Evolutionary conservation across 2,329 filamentous ascomycete genomes (phyloP).

Genomic region (Ophiobolus disseminans): DNA sequence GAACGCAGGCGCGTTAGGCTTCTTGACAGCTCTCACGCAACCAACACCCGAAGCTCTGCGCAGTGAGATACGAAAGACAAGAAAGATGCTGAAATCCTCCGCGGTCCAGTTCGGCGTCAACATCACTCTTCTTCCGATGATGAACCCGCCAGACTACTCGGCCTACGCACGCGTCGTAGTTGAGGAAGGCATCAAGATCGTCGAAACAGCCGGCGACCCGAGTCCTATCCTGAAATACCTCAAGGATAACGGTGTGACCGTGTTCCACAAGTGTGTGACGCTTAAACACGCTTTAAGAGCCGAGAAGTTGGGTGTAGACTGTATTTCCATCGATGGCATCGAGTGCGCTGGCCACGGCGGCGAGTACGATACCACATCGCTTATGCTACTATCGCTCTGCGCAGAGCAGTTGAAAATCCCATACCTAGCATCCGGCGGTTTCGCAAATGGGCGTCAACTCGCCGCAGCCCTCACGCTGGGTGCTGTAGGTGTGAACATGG

Average conservation of each 20-base stretch:
- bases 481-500: constrained; percentile 37
- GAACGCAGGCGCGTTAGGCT: constrained; percentile 61
- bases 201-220: constrained; percentile 38
- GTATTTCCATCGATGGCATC: constrained; percentile 31
- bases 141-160: constrained; percentile 37
- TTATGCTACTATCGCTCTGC: constrained; percentile 49
- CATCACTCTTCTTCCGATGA: constrained; percentile 36
- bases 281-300: constrained; percentile 34
- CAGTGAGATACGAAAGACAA: constrained; percentile 29
- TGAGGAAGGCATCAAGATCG: constrained; percentile 35
- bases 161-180: constrained; percentile 33
- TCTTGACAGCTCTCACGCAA: constrained; percentile 57
- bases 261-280: constrained; percentile 38
- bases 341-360: constrained; percentile 55
- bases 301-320: constrained; percentile 31
- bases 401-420: constrained; percentile 37
- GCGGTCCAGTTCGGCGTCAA: constrained; percentile 53
- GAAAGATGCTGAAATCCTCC: constrained; percentile 26
- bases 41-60: constrained; percentile 36
- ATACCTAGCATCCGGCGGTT: constrained; percentile 36
- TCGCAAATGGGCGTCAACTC: constrained; percentile 34
- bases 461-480: constrained; percentile 37
- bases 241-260: constrained; percentile 32
- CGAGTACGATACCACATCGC: constrained; percentile 61
- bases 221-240: constrained; percentile 33